Percentiles rank a stretch among this genome's conserved stretches.
phyloP scores from a whole-genome alignment of 345 rosid species.

The Citrus glauca region DNA sequence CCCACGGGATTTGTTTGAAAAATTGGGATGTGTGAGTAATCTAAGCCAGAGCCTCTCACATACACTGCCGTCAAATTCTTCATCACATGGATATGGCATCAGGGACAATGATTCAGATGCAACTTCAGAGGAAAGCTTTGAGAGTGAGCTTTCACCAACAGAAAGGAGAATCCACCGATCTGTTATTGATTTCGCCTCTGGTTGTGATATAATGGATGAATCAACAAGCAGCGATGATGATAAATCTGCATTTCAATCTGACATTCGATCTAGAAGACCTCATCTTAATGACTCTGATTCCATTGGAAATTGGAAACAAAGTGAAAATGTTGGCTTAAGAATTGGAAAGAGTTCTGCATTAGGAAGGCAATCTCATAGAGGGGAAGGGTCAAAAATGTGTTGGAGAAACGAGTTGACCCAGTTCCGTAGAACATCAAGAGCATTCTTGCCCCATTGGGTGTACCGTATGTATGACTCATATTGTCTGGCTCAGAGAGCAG shows the following conservation, averaged over 20 bases:
- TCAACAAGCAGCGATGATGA: slow-evolving; percentile 76
- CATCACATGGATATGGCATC: slow-evolving; percentile 34
- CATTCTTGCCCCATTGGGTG: slow-evolving; percentile 91
- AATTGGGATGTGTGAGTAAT: slow-evolving; percentile 45
- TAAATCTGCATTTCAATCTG: slow-evolving; percentile 28
- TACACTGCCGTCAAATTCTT: slow-evolving; percentile 27
- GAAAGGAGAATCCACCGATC: slow-evolving; percentile 68
- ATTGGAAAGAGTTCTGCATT: slow-evolving; percentile 28
- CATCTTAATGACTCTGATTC: slow-evolving; percentile 23
- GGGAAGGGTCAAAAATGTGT: slow-evolving; percentile 27
- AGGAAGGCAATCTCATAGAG: slow-evolving; percentile 25
- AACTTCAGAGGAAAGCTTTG: slow-evolving; percentile 77
- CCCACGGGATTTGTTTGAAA: slow-evolving; percentile 70
- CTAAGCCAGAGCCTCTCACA: slow-evolving; percentile 20
- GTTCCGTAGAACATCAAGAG: slow-evolving; percentile 47
- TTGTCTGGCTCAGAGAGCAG: slow-evolving; percentile 77
- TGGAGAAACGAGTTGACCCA: slow-evolving; percentile 33
- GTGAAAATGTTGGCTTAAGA: slow-evolving; percentile 21
- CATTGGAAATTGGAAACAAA: slow-evolving; percentile 23
- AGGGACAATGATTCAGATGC: slow-evolving; percentile 48
- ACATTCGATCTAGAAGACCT: slow-evolving; percentile 30
- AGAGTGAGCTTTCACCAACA: slow-evolving; percentile 63
- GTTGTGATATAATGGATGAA: slow-evolving; percentile 41
- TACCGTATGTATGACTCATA: slow-evolving; percentile 83
- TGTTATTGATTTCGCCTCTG: slow-evolving; percentile 38